Conservation (phyloP, 2,329 filamentous ascomycete genomes). For the Xylaria polymorpha region DNA sequence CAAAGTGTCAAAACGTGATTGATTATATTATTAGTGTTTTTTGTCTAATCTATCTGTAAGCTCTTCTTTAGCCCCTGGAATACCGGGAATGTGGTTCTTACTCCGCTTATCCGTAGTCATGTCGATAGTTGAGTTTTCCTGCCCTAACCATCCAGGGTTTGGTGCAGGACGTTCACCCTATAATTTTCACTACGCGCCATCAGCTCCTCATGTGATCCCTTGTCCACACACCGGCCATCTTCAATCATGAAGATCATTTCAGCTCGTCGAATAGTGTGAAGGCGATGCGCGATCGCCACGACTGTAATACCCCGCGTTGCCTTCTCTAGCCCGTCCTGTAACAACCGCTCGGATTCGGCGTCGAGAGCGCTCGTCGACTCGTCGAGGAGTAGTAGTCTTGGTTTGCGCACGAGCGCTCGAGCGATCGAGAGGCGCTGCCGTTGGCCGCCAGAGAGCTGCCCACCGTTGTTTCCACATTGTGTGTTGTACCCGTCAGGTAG, state of each 20-base stretch:
- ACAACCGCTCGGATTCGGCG: conserved; percentile 71
- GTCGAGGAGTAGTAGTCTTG: conserved; percentile 80
- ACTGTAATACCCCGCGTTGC: conserved; percentile 66
- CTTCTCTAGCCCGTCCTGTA: conserved; percentile 74
- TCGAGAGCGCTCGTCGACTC: conserved; percentile 86
- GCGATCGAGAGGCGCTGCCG: conserved; percentile 83
- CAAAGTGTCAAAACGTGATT: background rate
- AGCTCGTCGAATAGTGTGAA: conserved; percentile 67
- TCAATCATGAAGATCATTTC: conserved; percentile 70
- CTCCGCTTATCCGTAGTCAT: conserved; percentile 1
- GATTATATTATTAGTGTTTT: conserved; percentile 30
- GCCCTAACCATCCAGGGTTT: conserved; percentile 54
- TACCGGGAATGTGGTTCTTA: background rate
- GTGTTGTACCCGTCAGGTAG: conserved; percentile 75
- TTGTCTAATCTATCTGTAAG: conserved; percentile 24
- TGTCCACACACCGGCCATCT: conserved; percentile 63
- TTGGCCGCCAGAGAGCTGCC: conserved; percentile 81
- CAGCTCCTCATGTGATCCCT: conserved; percentile 65
- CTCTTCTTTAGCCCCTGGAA: conserved; percentile 7
- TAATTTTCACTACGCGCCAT: conserved; percentile 65
- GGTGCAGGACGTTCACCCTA: conserved; percentile 63
- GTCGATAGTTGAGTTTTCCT: background rate
- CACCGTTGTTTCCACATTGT: conserved; percentile 76
- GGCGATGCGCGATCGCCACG: conserved; percentile 67
- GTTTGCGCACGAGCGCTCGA: conserved; percentile 76